Base-by-base conservation (phyloP, 2,329 filamentous ascomycete species). In the Mycosphaerella sp. region DNA sequence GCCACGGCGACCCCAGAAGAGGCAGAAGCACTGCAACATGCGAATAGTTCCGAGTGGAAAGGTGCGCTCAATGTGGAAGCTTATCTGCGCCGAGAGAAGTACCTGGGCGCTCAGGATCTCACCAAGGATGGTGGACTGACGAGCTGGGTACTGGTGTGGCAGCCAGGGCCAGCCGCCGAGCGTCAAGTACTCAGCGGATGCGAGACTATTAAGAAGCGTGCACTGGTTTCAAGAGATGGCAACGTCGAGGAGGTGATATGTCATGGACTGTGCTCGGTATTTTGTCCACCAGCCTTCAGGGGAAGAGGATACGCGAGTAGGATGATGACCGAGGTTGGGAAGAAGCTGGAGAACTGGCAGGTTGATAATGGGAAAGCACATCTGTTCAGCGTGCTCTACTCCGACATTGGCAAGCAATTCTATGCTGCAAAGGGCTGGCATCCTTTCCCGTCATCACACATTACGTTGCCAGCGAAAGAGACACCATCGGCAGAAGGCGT, bases 351-450 rank as follows among this genome's bases (percentile, higher is more conserved):
- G 59, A 74, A 66, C 2, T 82, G 78, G 76, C 76, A 81, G 59
- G 69, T 72, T 54, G 74, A 75, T 31, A 66, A 71, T 21, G 70
- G 67, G 17, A 66, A 68, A 61, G 69, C 66, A 67, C 77, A 68
- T 59, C 70, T 81, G 11, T 93, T 92, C 70, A 91, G 87, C 0
- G 80, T 95, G 6, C 76, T 96, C 7, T 95, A 84, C 71, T 95
- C 89, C 7, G 89, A 95, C 66, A 90, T 95, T 64, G 89, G 91
- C 17, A 86, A 89, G 59, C 74, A 75, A 39, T 96, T 90, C 71
- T 96, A 96, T 72, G 80, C 85, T 3, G 77, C 76, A 32, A 78
- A 82, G 59, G 89, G 89, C 44, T 96, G 91, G 91, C 78, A 82
- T 46, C 78, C 83, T 0, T 91, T 86, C 63, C 76, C 80, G 17